Evolutionary conservation across 202 grass and related monocot genomes (phyloP), one percentile per base, ranked within the genome.

Genomic region (Panicum hallii): DNA sequence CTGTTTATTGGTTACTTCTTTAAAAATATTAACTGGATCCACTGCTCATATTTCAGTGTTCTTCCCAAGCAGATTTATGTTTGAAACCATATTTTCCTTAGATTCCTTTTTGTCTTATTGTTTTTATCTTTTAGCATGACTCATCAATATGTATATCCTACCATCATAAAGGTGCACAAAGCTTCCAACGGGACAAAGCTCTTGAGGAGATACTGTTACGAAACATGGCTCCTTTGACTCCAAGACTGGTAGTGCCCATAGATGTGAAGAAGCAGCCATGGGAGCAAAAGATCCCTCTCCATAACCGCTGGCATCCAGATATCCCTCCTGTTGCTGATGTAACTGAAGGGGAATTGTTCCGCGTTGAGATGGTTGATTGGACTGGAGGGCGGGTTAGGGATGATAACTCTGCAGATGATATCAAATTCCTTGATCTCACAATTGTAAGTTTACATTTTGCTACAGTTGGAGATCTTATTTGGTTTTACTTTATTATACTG

Each of bases 231-330:
- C 96, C 91, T 86, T 80, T 75, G 53, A 94, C 91, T 84, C 91
- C 93, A 67, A 95, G 88, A 89, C 13, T 94, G 56, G 86, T 94
- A 46, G 93, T 94, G 49, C 89, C 91, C 32, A 70, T 94, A 88
- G 93, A 99, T 78, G 78, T 95, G 77, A 94, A 90, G 79, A 98
- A 98, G 82, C 82, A 89, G 81, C 96, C 96, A 75, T 91, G 93
- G 91, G 91, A 95, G 55, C 93, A 95, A 69, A 87, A 83, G 57
- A 70, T 98, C 79, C 89, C 90, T 57, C 87, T 95, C 13, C 93
- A 98, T 79, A 95, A 95, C 55, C 91, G 89, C 30, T 98, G 93
- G 96, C 93, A 98, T 82, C 91, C 88, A 2, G 84, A 94, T 63
- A 99, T 99, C 70, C 93, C 93, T 55, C 81, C 93, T 9, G 89